These are phyloP conservation scores for Calonectria hongkongensis DNA, from an alignment of 2,329 filamentous ascomycete species.

Conservation along the genomic window DNA sequence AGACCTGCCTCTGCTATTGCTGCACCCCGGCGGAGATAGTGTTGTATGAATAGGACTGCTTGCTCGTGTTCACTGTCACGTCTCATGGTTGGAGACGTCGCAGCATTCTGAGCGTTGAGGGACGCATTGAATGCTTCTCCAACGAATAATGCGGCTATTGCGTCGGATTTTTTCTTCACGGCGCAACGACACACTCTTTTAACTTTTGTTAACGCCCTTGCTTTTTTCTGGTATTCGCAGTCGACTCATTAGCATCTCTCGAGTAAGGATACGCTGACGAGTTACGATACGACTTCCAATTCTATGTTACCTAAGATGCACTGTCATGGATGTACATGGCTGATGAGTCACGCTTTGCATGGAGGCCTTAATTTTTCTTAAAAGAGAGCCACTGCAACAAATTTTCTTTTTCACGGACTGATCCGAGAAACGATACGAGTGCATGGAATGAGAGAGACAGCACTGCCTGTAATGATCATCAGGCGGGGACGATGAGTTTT, in stretches of 20 bases:
- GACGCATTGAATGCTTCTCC: constrained; percentile 28
- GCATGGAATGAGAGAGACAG: constrained; percentile 56
- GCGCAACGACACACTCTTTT: constrained; percentile 47
- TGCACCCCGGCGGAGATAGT: constrained; percentile 63
- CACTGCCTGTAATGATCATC: constrained; percentile 62
- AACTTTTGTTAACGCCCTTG: constrained; percentile 46
- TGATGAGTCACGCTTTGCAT: constrained; percentile 68
- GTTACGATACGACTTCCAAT: constrained; percentile 60
- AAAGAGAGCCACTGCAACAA: constrained; percentile 49
- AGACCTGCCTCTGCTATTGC: constrained; percentile 68
- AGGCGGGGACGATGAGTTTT: constrained; percentile 59
- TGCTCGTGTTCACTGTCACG: constrained; percentile 31
- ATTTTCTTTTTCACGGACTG: constrained; percentile 51
- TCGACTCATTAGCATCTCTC: constrained; percentile 55
- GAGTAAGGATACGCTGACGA: constrained; percentile 60
- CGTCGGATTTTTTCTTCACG: constrained; percentile 31
- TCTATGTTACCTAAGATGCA: constrained; percentile 59
- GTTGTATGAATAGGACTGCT: constrained; percentile 21
- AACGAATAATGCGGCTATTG: constrained; percentile 39
- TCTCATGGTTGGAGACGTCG: constrained; percentile 23
- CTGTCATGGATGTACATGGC: constrained; percentile 64
- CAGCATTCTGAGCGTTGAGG: constrained; percentile 34
- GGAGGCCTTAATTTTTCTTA: constrained; percentile 59
- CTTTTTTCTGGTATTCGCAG: constrained; percentile 56
- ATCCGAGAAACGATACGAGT: constrained; percentile 57